Percentiles rank a stretch among this genome's conserved stretches.
These are phyloP conservation scores for Huntiella moniliformis DNA, from an alignment of 2,329 filamentous ascomycete species.

Conservation along the genomic window DNA sequence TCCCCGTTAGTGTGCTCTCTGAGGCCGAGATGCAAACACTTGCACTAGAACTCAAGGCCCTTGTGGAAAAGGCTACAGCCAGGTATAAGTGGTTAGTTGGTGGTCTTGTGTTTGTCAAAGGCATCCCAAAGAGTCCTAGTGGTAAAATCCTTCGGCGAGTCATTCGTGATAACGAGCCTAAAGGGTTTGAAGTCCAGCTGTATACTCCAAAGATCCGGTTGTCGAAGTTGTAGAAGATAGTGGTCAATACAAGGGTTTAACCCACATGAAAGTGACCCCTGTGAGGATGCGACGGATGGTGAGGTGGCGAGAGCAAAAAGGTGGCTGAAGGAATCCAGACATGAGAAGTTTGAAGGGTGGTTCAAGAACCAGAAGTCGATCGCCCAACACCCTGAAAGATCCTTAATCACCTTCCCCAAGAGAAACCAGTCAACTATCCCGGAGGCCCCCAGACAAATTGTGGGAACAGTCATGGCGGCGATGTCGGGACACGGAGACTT, in stretches of 20 bases:
- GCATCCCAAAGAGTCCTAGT: conserved; percentile 51
- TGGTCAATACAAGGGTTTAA: no score
- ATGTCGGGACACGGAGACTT: no score
- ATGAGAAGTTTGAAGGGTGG: no score
- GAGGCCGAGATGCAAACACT: conserved; percentile 22
- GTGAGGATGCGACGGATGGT: background rate
- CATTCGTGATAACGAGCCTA: conserved; percentile 23
- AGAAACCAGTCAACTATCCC: no score
- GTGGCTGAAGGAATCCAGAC: no score
- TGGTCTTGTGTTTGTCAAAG: conserved; percentile 48
- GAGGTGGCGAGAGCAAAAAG: no score
- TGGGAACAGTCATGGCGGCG: no score
- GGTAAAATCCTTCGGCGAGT: conserved; percentile 29
- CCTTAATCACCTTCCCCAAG: no score
- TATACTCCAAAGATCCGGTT: conserved; percentile 14
- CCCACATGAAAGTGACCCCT: no score
- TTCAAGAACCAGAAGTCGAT: no score
- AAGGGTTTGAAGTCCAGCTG: conserved; percentile 20
- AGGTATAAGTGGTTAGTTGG: conserved; percentile 50
- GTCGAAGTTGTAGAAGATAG: conserved; percentile 10
- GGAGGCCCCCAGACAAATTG: no score
- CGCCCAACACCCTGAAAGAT: no score
- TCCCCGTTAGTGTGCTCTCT: conserved; percentile 21
- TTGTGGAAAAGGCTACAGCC: conserved; percentile 40
- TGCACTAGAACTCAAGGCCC: conserved; percentile 34